Percentiles rank a stretch among this genome's conserved stretches.
Evolutionary conservation across 2,329 filamentous ascomycete genomes (phyloP).

Genomic region (Trichoderma sp.): DNA sequence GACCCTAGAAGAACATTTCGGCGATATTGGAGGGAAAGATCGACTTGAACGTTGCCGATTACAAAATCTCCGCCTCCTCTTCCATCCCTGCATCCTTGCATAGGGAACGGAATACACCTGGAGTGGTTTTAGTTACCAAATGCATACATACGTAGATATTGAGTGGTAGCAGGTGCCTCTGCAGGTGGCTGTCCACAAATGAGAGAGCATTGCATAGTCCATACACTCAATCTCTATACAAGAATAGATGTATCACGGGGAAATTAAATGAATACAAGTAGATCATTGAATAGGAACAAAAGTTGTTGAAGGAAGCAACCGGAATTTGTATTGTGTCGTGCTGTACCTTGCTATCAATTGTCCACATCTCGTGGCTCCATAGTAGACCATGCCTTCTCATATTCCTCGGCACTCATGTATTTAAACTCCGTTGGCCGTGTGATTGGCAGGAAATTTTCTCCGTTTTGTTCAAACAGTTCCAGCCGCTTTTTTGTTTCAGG

Average conservation of each 20-base stretch:
- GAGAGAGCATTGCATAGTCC: not conserved
- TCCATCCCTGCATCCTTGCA: not conserved
- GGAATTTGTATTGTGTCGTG: not conserved
- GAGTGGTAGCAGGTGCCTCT: not conserved
- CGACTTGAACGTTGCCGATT: not conserved
- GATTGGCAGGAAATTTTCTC: not conserved
- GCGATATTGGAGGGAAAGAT: not conserved
- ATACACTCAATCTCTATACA: not conserved
- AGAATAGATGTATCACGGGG: too few species aligned
- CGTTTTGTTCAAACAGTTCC: constrained; percentile 47
- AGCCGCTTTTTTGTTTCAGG: constrained; percentile 51
- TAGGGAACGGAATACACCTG: not conserved
- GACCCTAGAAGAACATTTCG: not conserved
- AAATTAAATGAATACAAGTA: too few species aligned
- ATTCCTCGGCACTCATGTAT: not conserved
- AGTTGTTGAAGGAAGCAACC: not conserved
- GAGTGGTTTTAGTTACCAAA: not conserved
- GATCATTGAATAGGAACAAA: too few species aligned
- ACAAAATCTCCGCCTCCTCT: not conserved
- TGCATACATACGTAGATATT: not conserved
- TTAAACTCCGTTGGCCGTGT: not conserved
- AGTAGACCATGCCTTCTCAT: not conserved
- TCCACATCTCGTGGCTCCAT: not conserved
- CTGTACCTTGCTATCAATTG: not conserved
- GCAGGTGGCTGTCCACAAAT: not conserved